phyloP scores from a whole-genome alignment of 1,284 basidiomycete genomes.

The Ustilago hordei region DNA sequence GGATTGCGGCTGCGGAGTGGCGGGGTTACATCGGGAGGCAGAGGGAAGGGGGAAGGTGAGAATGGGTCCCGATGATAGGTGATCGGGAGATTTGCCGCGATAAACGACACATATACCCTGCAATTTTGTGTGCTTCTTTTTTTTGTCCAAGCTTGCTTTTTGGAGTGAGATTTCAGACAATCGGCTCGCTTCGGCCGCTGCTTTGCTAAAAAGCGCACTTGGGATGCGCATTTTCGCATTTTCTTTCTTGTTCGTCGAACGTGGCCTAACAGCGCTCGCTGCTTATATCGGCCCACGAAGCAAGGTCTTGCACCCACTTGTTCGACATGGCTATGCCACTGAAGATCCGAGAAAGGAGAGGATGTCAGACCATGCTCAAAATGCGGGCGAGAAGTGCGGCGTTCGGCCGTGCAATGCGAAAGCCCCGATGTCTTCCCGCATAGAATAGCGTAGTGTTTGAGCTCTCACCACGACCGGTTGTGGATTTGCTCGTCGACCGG shows the following conservation, averaged over 20 bases:
- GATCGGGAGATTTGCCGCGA: conserved; percentile 1
- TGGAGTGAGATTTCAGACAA: not conserved
- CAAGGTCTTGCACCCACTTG: too few relatives aligned
- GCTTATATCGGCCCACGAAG: too few relatives aligned
- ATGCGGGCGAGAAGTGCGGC: conserved; percentile 19
- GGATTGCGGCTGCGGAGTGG: conserved; percentile 46
- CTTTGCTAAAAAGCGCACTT: conserved; percentile 17
- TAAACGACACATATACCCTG: not conserved
- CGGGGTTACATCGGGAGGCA: conserved; percentile 4
- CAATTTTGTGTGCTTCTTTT: conserved; percentile 7
- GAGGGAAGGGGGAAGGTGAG: not conserved
- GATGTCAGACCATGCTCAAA: not conserved
- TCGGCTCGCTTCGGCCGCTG: conserved; percentile 37
- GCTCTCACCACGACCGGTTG: not conserved
- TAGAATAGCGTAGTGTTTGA: not conserved
- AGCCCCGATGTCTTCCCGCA: conserved; percentile 16
- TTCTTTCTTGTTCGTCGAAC: not conserved
- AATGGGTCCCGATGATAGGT: not conserved
- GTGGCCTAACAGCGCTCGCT: not conserved
- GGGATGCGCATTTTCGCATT: conserved; percentile 1
- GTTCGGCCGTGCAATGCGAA: conserved; percentile 35
- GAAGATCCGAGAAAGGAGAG: too few relatives aligned
- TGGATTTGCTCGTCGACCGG: conserved; percentile 7
- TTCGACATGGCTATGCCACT: too few relatives aligned
- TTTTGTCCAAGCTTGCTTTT: not conserved